A percentile compares a stretch with the other conserved stretches of the same genome.
Conservation (phyloP, 768 basidiomycete species). For the Lactarius pseudohatsudake region DNA sequence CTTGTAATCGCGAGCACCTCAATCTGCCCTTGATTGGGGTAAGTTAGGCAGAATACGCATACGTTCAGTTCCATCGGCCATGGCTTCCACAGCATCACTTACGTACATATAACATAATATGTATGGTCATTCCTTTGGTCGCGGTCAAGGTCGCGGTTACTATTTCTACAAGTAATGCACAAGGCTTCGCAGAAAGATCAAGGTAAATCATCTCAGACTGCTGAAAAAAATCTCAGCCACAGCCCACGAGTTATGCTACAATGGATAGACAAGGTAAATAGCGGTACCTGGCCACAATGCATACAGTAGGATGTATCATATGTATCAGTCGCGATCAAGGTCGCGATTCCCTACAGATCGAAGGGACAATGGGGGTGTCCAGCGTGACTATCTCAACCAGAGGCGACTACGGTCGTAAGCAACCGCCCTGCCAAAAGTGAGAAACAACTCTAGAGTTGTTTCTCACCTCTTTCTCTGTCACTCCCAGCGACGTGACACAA, state of each 20-base stretch:
- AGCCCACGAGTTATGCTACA: slow-evolving; percentile 34
- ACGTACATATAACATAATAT: too few relatives aligned
- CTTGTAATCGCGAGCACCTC: background rate
- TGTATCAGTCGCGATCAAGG: too few relatives aligned
- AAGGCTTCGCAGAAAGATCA: background rate
- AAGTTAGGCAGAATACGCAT: too few relatives aligned
- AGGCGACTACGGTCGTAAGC: too few relatives aligned
- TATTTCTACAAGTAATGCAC: background rate
- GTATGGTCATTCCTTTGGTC: background rate
- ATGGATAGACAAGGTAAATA: slow-evolving; percentile 32
- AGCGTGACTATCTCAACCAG: too few relatives aligned
- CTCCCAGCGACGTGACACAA: too few relatives aligned
- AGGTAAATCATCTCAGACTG: slow-evolving; percentile 48
- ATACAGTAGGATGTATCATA: background rate
- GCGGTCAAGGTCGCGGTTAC: background rate
- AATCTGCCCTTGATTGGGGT: too few relatives aligned
- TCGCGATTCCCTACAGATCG: background rate
- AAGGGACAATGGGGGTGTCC: background rate
- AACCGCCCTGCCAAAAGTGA: too few relatives aligned
- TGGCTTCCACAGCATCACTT: too few relatives aligned
- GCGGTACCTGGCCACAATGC: slow-evolving; percentile 2
- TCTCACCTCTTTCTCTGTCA: too few relatives aligned
- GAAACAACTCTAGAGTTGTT: too few relatives aligned
- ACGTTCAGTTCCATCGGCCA: too few relatives aligned
- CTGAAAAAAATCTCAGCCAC: slow-evolving; percentile 49